A percentile compares a stretch with the other conserved stretches of the same genome.
Evolutionary conservation across 768 basidiomycete genomes (phyloP).

Genomic region (Scleroderma bovista): DNA sequence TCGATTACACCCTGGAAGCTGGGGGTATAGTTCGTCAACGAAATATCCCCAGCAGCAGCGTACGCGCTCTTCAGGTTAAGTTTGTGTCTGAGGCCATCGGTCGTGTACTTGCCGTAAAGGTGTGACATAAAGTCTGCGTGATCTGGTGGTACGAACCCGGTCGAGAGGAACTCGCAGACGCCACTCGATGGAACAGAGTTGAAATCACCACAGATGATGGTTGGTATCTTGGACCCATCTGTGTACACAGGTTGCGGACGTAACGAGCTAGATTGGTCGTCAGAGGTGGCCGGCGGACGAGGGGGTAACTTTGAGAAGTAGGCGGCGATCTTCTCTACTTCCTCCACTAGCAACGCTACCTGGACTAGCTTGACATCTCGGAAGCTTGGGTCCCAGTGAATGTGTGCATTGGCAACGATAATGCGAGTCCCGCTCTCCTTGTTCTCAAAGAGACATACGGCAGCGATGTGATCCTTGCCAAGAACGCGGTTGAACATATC

Average conservation of each 20-base stretch:
- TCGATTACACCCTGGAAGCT: conserved; percentile 85
- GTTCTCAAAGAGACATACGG: conserved; percentile 83
- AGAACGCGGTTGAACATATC: conserved; percentile 99
- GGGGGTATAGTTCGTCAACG: conserved; percentile 88
- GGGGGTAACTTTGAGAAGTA: conserved; percentile 83
- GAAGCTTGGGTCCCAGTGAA: conserved; percentile 89
- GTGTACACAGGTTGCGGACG: conserved; percentile 64
- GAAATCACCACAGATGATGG: conserved; percentile 92
- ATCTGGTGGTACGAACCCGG: conserved; percentile 59
- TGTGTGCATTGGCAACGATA: conserved; percentile 86
- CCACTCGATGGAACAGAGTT: conserved; percentile 86
- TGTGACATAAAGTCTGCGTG: conserved; percentile 93
- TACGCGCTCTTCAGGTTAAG: conserved; percentile 86
- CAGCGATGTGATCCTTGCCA: conserved; percentile 90
- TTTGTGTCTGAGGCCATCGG: conserved; percentile 76
- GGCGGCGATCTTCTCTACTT: conserved; percentile 83
- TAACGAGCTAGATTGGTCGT: conserved; percentile 23
- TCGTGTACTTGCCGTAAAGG: conserved; percentile 89
- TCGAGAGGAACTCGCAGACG: conserved; percentile 85
- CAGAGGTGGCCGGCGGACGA: conserved; percentile 36
- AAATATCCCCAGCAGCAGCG: conserved; percentile 49
- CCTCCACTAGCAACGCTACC: conserved; percentile 85
- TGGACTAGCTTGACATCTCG: conserved; percentile 98
- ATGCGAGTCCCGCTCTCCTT: conserved; percentile 81
- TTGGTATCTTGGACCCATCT: conserved; percentile 85